These are phyloP conservation scores for Narthecium ossifragum DNA, from an alignment of 106 monocot genomes.

Conservation along the genomic window DNA sequence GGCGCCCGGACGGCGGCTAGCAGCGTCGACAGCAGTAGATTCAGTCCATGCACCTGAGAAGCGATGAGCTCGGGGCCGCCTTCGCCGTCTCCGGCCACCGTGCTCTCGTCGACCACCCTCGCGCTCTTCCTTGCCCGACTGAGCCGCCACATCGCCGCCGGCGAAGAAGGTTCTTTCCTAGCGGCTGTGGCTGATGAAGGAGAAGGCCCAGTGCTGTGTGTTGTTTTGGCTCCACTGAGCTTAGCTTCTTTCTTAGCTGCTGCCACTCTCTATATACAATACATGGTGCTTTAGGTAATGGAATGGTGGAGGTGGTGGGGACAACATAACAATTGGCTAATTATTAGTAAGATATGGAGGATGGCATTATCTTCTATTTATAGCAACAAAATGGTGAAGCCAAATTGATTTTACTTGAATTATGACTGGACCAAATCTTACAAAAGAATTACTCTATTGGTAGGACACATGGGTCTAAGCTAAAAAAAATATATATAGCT, in stretches of 20 bases:
- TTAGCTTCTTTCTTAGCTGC: not conserved
- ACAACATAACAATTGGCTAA: too few relatives aligned
- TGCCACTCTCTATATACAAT: not conserved
- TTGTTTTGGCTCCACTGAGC: not conserved
- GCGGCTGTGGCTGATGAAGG: not conserved
- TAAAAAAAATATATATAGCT: too few relatives aligned
- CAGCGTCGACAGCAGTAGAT: not conserved
- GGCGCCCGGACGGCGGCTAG: slow-evolving; percentile 1
- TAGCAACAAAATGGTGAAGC: too few relatives aligned
- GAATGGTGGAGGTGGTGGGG: not conserved
- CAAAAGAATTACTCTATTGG: too few relatives aligned
- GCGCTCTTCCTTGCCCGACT: slow-evolving; percentile 14
- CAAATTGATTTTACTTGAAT: too few relatives aligned
- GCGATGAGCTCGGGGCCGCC: not conserved
- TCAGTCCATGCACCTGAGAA: not conserved
- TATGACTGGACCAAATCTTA: too few relatives aligned
- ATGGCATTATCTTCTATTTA: too few relatives aligned
- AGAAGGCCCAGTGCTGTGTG: not conserved
- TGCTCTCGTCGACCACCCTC: slow-evolving; percentile 20
- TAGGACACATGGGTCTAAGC: too few relatives aligned
- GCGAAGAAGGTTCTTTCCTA: slow-evolving; percentile 5
- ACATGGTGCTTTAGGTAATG: not conserved
- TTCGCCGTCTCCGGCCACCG: not conserved
- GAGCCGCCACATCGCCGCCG: slow-evolving; percentile 13
- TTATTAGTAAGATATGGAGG: too few relatives aligned